These are phyloP conservation scores for Rhypophila decipiens DNA, from an alignment of 495 filamentous ascomycete species.

Conservation along the genomic window DNA sequence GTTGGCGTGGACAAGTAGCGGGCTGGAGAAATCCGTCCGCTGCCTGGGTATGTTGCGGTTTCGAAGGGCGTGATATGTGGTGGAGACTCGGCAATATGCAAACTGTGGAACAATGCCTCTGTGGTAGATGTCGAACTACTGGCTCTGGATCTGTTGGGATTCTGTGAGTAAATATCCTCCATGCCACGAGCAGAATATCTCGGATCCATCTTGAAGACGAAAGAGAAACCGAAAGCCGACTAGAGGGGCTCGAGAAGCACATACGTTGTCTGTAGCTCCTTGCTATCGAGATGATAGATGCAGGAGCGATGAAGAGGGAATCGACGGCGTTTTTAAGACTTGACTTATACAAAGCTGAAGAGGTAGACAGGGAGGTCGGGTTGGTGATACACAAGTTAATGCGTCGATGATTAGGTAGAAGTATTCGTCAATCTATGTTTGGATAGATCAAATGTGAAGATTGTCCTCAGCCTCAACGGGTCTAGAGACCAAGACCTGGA, in stretches of 20 bases:
- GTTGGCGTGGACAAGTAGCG: slow-evolving; percentile 18
- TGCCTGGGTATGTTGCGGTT: slow-evolving; percentile 20
- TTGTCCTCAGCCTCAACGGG: slow-evolving; percentile 26
- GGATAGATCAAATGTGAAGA: slow-evolving; percentile 17
- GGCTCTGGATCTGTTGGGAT: slow-evolving; percentile 34
- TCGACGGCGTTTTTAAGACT: slow-evolving; percentile 4
- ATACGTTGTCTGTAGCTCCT: slow-evolving; percentile 20
- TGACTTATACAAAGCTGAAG: slow-evolving; percentile 23
- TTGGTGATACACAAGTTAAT: slow-evolving; percentile 7
- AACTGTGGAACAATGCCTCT: slow-evolving; percentile 27
- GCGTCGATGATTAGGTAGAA: slow-evolving; percentile 19
- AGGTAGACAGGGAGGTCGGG: not conserved
- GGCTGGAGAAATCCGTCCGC: slow-evolving; percentile 25
- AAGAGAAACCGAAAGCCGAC: slow-evolving; percentile 8
- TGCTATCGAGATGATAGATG: not conserved
- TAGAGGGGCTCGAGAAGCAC: slow-evolving; percentile 15
- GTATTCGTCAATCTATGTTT: slow-evolving; percentile 28
- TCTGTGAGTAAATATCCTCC: slow-evolving; percentile 40
- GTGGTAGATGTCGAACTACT: slow-evolving; percentile 30
- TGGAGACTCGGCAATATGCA: slow-evolving; percentile 24
- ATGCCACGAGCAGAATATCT: slow-evolving; percentile 21
- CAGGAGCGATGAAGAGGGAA: slow-evolving; percentile 1
- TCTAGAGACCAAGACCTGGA: slow-evolving; percentile 19
- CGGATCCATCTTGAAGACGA: slow-evolving; percentile 24
- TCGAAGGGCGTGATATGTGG: slow-evolving; percentile 16